Base-by-base conservation (phyloP, 148 eudicot genomes). In the Talinum fruticosum region DNA sequence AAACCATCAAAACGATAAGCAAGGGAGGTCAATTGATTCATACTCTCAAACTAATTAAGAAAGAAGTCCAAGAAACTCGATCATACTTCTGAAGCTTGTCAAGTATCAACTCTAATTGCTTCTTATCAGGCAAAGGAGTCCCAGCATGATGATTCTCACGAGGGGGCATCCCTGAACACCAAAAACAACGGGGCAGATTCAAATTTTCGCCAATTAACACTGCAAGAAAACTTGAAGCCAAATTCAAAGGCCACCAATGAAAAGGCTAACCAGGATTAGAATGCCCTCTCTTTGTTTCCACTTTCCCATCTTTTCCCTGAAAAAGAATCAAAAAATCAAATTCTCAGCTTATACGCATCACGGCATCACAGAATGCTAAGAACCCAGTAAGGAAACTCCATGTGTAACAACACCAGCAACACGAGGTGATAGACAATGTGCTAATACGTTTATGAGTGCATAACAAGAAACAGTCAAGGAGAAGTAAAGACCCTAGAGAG, bases 71-170 rank as follows among this genome's bases (percentile, higher is more conserved):
- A n/a, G 53, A 32, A 53, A 44, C 54, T 64, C n/a, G n/a, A n/a
- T n/a, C 97, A 61, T 87, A 96, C 99, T 92, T 96, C 78, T 96
- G 97, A 82, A 96, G 96, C 78, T 88, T 95, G 81, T 95, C 97
- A 32, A 95, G 88, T 76, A 91, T 85, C 86, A 93, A 82, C 83
- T 88, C 94, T 87, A 95, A 78, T 16, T 82, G 85, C 84, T 93
- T 93, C 83, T 87, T 95, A 71, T 90, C 97, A 23, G 96, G 99
- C 86, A 95, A 66, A 8, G 85, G 87, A 10, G 87, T 76, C 83
- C 74, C 79, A 67, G 49, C 45, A 38, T 13, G 57, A 75, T 18
- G n/a, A 64, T 71, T 80, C 68, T 59, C 76, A 74, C 76, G 83
- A 0, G 66, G 32, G 8, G 88, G 89, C 8, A 84, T 85, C 81